Base-by-base conservation (phyloP, 495 filamentous ascomycete genomes). In the Pseudevernia furfuracea region DNA sequence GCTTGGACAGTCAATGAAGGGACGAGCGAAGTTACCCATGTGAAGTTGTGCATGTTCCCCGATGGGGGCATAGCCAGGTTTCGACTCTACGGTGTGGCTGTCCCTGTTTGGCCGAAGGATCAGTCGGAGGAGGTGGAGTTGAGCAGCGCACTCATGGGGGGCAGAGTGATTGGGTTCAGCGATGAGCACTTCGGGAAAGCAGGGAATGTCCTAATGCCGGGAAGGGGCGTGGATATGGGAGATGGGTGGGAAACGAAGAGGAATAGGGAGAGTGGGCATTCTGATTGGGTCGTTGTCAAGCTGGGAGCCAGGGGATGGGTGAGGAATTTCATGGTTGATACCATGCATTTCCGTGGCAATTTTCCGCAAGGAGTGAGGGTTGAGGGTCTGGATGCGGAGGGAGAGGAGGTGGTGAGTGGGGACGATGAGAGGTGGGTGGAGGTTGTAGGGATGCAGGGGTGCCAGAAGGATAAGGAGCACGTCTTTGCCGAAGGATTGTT, bases 171-270 rank as follows among this genome's bases (percentile, higher is more conserved):
- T 4, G 80, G 79, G 1, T 91, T 88, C 69, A 92, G 87, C 44
- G 90, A 96, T 71, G 84, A 96, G 75, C 91, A 96, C 73, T 97
- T 89, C 71, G 90, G 92, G 4, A 86, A 84, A 12, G 89, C 86
- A 72, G 85, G 87, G 65, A 96, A 97, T 73, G 74, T 96, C 55
- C 82, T 96, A 19, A 78, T 96, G 17, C 92, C 92, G 4, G 91
- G 91, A 3, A 80, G 92, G 34, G 92, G 92, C 10, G 84, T 87
- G 71, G 87, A 97, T 74, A 96, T 96, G 91, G 89, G 91, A 38
- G 92, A 96, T 73, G 92, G 92, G 4, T 97, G 92, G 92, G 92
- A 97, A 76, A 97, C 92, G 15, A 86, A 87, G 60, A 82, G 92
- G 44, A 91, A 87, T 38, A 76, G 92, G 32, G 84, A 80, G 30